A percentile compares a stretch with the other conserved stretches of the same genome.
Conservation (phyloP, 257 asterid genomes). For the Jacaranda mimosifolia region DNA sequence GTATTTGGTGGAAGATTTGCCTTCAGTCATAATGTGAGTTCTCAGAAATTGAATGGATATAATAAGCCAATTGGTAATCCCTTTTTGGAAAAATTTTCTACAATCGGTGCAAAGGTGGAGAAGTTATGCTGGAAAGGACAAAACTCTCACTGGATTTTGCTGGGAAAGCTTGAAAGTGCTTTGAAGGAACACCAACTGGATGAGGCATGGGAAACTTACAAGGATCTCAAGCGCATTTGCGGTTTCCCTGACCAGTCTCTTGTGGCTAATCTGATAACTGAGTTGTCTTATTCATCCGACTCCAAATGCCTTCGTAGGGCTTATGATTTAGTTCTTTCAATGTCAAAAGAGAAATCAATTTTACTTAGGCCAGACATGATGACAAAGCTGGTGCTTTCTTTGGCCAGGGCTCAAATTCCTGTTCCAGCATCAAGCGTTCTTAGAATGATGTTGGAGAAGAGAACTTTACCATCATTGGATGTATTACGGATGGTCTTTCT, state of each 20-base stretch:
- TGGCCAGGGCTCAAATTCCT: slow-evolving; percentile 82
- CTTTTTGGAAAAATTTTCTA: slow-evolving; percentile 38
- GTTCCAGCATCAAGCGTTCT: slow-evolving; percentile 59
- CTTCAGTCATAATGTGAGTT: slow-evolving; percentile 21
- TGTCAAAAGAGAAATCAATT: slow-evolving; percentile 61
- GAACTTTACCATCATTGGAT: slow-evolving; percentile 56
- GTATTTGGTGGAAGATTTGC: slow-evolving; percentile 34
- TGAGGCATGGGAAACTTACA: slow-evolving; percentile 74
- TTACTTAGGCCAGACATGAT: slow-evolving; percentile 55
- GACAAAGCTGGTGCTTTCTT: slow-evolving; percentile 70
- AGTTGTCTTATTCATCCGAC: slow-evolving; percentile 70
- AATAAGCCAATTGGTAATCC: slow-evolving; percentile 11
- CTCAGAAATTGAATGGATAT: slow-evolving; percentile 25
- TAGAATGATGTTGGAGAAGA: slow-evolving; percentile 65
- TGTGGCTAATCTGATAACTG: slow-evolving; percentile 58
- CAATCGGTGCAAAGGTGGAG: slow-evolving; percentile 41
- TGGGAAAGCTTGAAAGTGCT: slow-evolving; percentile 63
- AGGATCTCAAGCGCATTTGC: slow-evolving; percentile 61
- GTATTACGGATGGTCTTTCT: slow-evolving; percentile 56
- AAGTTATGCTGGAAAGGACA: slow-evolving; percentile 44
- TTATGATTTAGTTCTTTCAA: slow-evolving; percentile 54
- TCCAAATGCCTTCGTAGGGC: slow-evolving; percentile 70
- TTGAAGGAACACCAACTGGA: slow-evolving; percentile 67
- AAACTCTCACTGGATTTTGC: slow-evolving; percentile 50
- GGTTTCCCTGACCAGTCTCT: slow-evolving; percentile 70